Evolutionary conservation across 148 eudicot genomes (phyloP), one percentile per base, ranked within the genome.

Genomic region (Dianthus caryophyllus): DNA sequence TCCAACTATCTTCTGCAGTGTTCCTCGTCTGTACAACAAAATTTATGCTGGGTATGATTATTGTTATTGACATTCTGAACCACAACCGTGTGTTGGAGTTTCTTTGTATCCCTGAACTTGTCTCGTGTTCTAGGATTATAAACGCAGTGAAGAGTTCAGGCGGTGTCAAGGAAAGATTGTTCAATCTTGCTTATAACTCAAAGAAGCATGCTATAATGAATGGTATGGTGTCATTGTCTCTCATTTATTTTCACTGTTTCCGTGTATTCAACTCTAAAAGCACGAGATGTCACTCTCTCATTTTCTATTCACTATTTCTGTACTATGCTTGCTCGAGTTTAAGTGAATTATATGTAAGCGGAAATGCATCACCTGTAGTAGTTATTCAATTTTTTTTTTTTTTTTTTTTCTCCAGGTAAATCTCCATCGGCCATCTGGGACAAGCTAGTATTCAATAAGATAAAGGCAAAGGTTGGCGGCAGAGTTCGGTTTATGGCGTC

Each of bases 1-100:
- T 55, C 98, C 98, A 69, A 93, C 98, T 51, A 68, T 93, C 44
- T 93, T 93, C 76, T 77, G 84, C 63, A 93, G 98, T 72, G 98
- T 93, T 70, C 98, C 98, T 78, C 96, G 98, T 62, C 80, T 93
- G 64, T 87, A 85, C 82, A 93, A 89, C 84, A 84, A 88, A 87
- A 89, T 93, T 67, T 93, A 93, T 82, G 89, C 90, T 64, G 98
- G 96, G 98, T 89, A 87, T 70, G 49, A 61, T 68, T 26, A 25
- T 20, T 63, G 60, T 17, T 43, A 22, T 66, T 64, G 53, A 56
- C 68, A 47, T 72, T 41, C 52, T 4, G 17, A 63, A 24, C 46
- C 13, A 21, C 21, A 24, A 44, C 49, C 7, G 17, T 59, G 63
- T 48, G 18, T 55, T 36, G 22, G 24, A 25, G 29, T 30, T 54